phyloP scores from a whole-genome alignment of 2,329 filamentous ascomycete species.

The Coniochaeta hoffmannii region DNA sequence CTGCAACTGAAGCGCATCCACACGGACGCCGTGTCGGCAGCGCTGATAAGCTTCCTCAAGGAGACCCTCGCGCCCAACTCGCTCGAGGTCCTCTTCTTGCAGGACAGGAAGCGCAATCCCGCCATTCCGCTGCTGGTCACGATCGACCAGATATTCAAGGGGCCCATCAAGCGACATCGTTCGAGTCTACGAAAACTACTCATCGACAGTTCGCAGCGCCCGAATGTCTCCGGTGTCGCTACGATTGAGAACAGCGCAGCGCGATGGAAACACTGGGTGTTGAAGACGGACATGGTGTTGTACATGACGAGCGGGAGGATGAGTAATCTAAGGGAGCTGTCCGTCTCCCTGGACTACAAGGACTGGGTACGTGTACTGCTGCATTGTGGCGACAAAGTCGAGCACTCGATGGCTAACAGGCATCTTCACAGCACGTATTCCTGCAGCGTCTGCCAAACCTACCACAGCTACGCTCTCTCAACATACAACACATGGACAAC shows the following conservation, averaged over 20 bases:
- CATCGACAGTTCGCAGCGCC: conserved; percentile 61
- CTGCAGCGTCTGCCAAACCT: conserved; percentile 66
- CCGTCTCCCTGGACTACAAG: conserved; percentile 63
- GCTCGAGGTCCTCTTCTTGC: conserved; percentile 71
- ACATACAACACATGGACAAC: conserved; percentile 19
- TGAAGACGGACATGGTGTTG: conserved; percentile 59
- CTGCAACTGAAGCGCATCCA: conserved; percentile 67
- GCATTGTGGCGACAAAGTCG: neutral
- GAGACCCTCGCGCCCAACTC: conserved; percentile 72
- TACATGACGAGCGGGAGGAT: conserved; percentile 75
- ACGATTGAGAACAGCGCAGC: conserved; percentile 21
- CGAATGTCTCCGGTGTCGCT: conserved; percentile 23
- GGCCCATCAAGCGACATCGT: conserved; percentile 62
- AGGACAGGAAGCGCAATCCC: conserved; percentile 52
- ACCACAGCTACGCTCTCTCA: conserved; percentile 52
- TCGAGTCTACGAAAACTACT: conserved; percentile 65
- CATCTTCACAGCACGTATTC: conserved; percentile 58
- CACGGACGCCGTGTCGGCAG: conserved; percentile 62
- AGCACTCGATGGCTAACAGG: conserved; percentile 9
- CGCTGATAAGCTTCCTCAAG: conserved; percentile 66
- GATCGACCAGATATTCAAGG: conserved; percentile 64
- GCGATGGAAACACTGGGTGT: conserved; percentile 63
- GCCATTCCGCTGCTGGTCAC: conserved; percentile 43
- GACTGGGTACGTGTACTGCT: conserved; percentile 59
- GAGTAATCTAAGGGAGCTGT: conserved; percentile 62